Evolutionary conservation across 2,329 filamentous ascomycete species (phyloP).

Genomic region (Seiridium unicorne): DNA sequence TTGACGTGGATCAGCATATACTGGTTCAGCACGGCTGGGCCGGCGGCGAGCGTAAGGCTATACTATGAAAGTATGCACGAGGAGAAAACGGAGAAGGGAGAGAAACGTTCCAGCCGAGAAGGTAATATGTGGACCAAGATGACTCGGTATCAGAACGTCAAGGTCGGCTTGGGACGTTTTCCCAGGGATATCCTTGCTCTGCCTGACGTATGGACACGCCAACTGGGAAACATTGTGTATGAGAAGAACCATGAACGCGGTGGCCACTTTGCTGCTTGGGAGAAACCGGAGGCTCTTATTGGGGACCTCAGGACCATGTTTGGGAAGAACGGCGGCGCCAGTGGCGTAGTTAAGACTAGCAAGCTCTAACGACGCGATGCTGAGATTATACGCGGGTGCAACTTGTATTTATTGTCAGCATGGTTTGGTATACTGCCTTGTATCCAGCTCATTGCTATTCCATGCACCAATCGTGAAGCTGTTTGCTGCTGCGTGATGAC

Average conservation of each 20-base stretch:
- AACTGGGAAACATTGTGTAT: slow-evolving; percentile 49
- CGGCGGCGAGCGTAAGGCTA: slow-evolving; percentile 58
- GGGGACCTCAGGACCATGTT: slow-evolving; percentile 48
- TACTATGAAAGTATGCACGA: slow-evolving; percentile 68
- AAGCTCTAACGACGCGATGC: not conserved
- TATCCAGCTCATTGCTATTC: too few species aligned
- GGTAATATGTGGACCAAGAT: slow-evolving; percentile 9
- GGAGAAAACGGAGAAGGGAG: slow-evolving; percentile 57
- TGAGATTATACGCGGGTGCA: too few species aligned
- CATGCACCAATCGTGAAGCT: too few species aligned
- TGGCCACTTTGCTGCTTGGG: slow-evolving; percentile 51
- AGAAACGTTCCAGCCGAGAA: not conserved
- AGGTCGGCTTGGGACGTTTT: slow-evolving; percentile 47
- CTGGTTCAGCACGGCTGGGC: slow-evolving; percentile 67
- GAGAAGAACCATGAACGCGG: slow-evolving; percentile 38
- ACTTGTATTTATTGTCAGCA: too few species aligned
- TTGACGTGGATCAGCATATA: slow-evolving; percentile 75
- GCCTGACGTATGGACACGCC: slow-evolving; percentile 47
- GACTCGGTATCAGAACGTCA: slow-evolving; percentile 35
- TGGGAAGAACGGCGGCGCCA: slow-evolving; percentile 34
- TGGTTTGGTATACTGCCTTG: too few species aligned
- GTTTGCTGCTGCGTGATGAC: too few species aligned
- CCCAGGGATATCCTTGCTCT: slow-evolving; percentile 47
- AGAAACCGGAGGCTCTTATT: slow-evolving; percentile 42
- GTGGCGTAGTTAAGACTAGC: slow-evolving; percentile 13